phyloP scores from a whole-genome alignment of 2,329 filamentous ascomycete genomes.

The Trichoderma koningii region DNA sequence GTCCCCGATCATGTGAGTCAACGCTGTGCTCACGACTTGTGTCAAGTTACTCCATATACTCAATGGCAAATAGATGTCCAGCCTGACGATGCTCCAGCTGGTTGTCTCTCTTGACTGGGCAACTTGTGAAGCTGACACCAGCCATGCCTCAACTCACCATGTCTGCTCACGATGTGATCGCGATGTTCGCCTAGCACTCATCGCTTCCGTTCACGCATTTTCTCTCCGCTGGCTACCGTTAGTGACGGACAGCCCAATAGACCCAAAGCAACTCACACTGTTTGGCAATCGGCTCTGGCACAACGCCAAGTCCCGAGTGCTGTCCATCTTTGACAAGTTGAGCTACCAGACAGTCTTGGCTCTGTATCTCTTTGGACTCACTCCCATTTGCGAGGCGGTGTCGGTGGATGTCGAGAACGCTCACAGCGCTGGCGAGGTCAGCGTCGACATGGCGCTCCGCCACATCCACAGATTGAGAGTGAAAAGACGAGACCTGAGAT shows the following conservation, averaged over 20 bases:
- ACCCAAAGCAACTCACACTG: not conserved
- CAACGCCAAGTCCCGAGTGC: conserved; percentile 4
- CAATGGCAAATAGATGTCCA: not conserved
- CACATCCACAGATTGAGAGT: conserved; percentile 12
- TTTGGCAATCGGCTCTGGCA: conserved; percentile 1
- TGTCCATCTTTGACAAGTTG: conserved; percentile 11
- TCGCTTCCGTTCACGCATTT: conserved; percentile 2
- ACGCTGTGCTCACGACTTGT: not conserved
- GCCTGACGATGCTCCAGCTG: conserved; percentile 1
- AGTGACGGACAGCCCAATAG: not conserved
- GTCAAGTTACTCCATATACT: not conserved
- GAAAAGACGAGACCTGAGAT: conserved; percentile 5
- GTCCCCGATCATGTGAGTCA: not conserved
- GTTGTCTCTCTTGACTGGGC: conserved; percentile 13
- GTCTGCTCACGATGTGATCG: conserved; percentile 1
- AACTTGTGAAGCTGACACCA: not conserved
- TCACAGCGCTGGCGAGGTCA: conserved; percentile 5
- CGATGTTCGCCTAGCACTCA: not conserved
- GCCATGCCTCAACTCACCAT: not conserved
- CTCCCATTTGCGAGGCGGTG: not conserved
- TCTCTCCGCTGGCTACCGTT: conserved; percentile 7
- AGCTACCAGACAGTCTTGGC: conserved; percentile 15
- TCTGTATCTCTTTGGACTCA: conserved; percentile 14
- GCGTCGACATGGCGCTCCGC: conserved; percentile 13
- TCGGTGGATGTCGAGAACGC: conserved; percentile 1